Base-by-base conservation (phyloP, 2,329 filamentous ascomycete species). In the Ascochyta koolunga region DNA sequence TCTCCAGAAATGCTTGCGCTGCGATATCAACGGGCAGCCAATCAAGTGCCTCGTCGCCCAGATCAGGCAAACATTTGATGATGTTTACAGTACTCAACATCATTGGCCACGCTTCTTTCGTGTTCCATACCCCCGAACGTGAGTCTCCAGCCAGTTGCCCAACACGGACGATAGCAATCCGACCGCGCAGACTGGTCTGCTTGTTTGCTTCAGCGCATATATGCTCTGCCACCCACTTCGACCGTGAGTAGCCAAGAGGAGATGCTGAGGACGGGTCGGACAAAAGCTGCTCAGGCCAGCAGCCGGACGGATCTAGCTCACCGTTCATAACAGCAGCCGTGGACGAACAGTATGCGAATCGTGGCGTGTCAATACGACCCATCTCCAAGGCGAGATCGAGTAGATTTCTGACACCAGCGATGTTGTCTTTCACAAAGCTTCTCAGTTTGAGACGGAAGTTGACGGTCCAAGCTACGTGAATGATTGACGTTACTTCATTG, bases 391-490 rank as follows among this genome's bases (percentile, higher is more conserved):
- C 75, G 7, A 85, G 70, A 40, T 76, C 68, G 31, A 86, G 67
- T 0, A 86, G 70, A 56, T 85, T 79, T 9, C 70, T 71, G 10
- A 83, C 70, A 2, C 79, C 80, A 4, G 75, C 71, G 27, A 87
- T 80, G 58, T 81, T 80, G 56, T 83, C 79, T 33, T 77, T 76
- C 41, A 79, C 78, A 61, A 88, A 88, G 54, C 80, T 83, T 33
- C 71, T 72, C 1, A 88, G 74, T 4, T 80, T 78, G 47, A 85
- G 75, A 22, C 80, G 81, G 74, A 88, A 88, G 69, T 88, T 88
- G 16, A 88, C 86, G 2, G 82, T 78, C 86, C 86, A 88, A 18
- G 85, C 85, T 7, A 85, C 78, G 66, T 88, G 86, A 49, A 89
- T 80, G 16, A 90, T 76, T 2, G 79, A 68, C 1, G 81, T 82